These are phyloP conservation scores for Eimeria acervulina DNA, from an alignment of 169 alveolate genomes.

Conservation along the genomic window DNA sequence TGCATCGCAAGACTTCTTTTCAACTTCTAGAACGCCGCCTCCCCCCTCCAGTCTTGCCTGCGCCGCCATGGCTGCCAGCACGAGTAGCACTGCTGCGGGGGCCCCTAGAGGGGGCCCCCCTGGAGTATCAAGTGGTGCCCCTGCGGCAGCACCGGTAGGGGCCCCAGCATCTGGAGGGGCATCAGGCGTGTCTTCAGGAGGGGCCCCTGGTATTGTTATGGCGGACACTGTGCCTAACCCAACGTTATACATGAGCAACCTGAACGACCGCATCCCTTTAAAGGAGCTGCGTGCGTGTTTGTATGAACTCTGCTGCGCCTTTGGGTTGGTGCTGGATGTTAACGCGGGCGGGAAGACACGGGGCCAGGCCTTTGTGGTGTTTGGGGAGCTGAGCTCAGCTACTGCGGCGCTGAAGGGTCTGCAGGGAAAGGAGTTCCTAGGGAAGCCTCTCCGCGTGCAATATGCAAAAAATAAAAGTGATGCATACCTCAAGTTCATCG, in stretches of 20 bases:
- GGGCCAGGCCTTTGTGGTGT: conserved; percentile 93
- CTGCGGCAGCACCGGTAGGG: too few relatives aligned
- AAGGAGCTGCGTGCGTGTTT: conserved; percentile 89
- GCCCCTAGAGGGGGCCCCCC: too few relatives aligned
- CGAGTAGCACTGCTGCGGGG: too few relatives aligned
- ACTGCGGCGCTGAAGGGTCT: conserved; percentile 90
- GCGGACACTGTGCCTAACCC: conserved; percentile 91
- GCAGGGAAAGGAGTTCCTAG: conserved; percentile 89
- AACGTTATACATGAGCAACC: conserved; percentile 90
- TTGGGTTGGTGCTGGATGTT: conserved; percentile 90
- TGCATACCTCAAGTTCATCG: conserved; percentile 63
- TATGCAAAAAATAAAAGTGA: conserved; percentile 89
- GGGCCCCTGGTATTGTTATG: conserved; percentile 12
- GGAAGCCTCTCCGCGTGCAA: conserved; percentile 88
- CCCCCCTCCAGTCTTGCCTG: too few relatives aligned
- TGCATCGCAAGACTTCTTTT: too few relatives aligned
- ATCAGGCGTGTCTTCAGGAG: background rate
- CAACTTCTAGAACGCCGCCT: too few relatives aligned
- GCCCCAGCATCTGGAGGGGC: too few relatives aligned
- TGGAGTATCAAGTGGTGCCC: too few relatives aligned
- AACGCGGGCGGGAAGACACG: conserved; percentile 87
- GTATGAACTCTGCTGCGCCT: conserved; percentile 90
- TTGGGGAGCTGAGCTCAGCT: conserved; percentile 89
- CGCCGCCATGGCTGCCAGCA: too few relatives aligned
- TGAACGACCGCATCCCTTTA: conserved; percentile 89